Base-by-base conservation (phyloP, 805 yeast species). In the Starmera dryadoides region DNA sequence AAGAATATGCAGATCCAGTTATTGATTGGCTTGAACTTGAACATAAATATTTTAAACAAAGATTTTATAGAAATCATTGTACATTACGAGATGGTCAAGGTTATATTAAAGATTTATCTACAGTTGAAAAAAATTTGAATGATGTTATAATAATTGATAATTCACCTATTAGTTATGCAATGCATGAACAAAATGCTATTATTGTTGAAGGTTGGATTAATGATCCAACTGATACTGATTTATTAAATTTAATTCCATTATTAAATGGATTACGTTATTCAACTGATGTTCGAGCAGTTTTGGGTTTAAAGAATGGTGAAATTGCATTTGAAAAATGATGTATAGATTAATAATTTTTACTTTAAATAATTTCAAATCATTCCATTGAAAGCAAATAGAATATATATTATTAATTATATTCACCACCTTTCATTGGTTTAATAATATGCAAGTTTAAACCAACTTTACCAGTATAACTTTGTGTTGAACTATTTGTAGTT, bases 201-300 rank as follows among this genome's bases (percentile, higher is more conserved):
- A 79, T 83, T 64, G 87, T 93, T 6, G 96, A 89, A 62, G 98
- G 98, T 34, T 93, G 98, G 98, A 87, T 93, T 45, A 86, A 85
- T 55, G 98, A 93, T 60, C 95, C 94, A n/a, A 75, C 81, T 29
- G 98, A 93, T 55, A 68, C 80, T 18, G 95, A 87, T 52, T 64
- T 93, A 42, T 65, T 93, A 60, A 80, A 87, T 50, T 62, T 93
- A 38, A 59, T 93, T 33, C 98, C 98, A 2, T 63, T 93, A 53
- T 63, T 87, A 33, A 75, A 79, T 51, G 81, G 91, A 21, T 62
- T 93, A 52, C 70, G 95, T 42, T 75, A 77, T 45, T 79, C 91
- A 21, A 79, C 87, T 8, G 98, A 91, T 59, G 96, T 91, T 18
- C 67, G 97, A 47, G 75, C 75, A 28, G 66, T 91, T 2, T 63